Percentiles rank a stretch among this genome's conserved stretches.
Conservation (phyloP, 495 filamentous ascomycete genomes). For the Aspergillus cavernicola region DNA sequence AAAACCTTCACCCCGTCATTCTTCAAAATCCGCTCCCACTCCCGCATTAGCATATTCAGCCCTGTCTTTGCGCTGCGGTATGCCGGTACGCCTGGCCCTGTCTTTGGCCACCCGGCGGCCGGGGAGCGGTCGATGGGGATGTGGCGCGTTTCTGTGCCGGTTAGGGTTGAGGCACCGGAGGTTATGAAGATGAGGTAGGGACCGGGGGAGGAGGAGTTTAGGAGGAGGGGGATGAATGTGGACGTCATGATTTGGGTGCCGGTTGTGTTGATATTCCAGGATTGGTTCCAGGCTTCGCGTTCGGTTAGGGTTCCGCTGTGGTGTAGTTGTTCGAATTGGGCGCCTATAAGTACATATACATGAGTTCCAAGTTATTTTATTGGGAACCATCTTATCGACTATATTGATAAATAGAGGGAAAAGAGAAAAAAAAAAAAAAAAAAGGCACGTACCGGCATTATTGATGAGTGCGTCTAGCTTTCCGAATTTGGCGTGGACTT, state of each 20-base stretch:
- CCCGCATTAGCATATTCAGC: conserved; percentile 63
- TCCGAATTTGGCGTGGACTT: conserved; percentile 33
- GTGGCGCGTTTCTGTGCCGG: conserved; percentile 28
- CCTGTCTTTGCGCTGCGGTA: conserved; percentile 58
- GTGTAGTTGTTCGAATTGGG: conserved; percentile 32
- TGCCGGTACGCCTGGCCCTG: conserved; percentile 9
- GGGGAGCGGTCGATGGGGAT: conserved; percentile 31
- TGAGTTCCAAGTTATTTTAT: too few species aligned
- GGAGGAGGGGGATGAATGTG: conserved; percentile 42
- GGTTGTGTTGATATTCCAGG: conserved; percentile 55
- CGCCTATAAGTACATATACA: conserved; percentile 18
- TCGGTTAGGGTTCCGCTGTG: conserved; percentile 19
- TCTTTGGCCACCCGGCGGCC: conserved; percentile 46
- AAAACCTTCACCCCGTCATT: conserved; percentile 61
- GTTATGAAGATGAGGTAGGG: conserved; percentile 50
- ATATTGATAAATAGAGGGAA: too few species aligned
- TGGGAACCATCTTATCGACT: too few species aligned
- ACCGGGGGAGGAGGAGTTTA: conserved; percentile 32
- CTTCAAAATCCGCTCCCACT: conserved; percentile 49
- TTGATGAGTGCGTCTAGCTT: conserved; percentile 51
- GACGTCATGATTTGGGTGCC: conserved; percentile 47
- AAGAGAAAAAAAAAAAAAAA: too few species aligned
- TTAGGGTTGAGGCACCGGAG: conserved; percentile 44
- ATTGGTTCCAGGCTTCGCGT: conserved; percentile 45
- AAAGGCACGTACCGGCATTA: conserved; percentile 46